phyloP scores from a whole-genome alignment of 2,329 filamentous ascomycete species.

The Claviceps spartinae region DNA sequence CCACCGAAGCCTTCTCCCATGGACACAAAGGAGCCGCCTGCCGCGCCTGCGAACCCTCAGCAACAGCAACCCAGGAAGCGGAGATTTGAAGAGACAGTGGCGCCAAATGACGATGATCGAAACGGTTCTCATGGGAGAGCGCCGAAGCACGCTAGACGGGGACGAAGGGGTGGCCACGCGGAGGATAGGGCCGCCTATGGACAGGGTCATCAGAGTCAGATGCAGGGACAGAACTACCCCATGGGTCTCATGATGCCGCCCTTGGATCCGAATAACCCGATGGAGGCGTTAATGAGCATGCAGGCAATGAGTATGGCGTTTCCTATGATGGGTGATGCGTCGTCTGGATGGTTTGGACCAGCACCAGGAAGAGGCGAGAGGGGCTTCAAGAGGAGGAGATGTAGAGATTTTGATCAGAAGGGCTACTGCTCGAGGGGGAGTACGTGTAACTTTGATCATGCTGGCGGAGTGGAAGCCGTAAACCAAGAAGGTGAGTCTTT shows the following conservation, averaged over 20 bases:
- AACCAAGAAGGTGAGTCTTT: conserved; percentile 14
- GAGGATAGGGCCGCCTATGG: conserved; percentile 9
- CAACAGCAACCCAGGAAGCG: conserved; percentile 16
- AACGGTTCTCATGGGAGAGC: conserved; percentile 19
- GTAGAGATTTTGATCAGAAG: conserved; percentile 58
- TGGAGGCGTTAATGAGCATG: conserved; percentile 49
- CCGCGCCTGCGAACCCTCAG: conserved; percentile 7
- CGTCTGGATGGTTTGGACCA: conserved; percentile 10
- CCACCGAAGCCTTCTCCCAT: not conserved
- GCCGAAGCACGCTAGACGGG: conserved; percentile 48
- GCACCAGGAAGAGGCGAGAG: conserved; percentile 6
- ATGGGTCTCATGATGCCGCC: conserved; percentile 18
- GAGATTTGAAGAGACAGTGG: conserved; percentile 20
- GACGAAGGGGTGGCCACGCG: conserved; percentile 22
- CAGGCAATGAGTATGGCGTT: conserved; percentile 39
- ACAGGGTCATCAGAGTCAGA: not conserved
- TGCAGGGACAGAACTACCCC: conserved; percentile 8
- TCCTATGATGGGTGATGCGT: conserved; percentile 24
- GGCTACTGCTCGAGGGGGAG: conserved; percentile 57
- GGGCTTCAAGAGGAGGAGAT: conserved; percentile 29
- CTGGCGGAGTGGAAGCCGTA: conserved; percentile 10
- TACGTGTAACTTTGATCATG: conserved; percentile 58
- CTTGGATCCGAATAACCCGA: conserved; percentile 45
- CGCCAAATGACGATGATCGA: not conserved
- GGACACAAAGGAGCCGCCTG: not conserved